Base-by-base conservation (phyloP, 2,329 filamentous ascomycete species). In the Chaetomium sp. region DNA sequence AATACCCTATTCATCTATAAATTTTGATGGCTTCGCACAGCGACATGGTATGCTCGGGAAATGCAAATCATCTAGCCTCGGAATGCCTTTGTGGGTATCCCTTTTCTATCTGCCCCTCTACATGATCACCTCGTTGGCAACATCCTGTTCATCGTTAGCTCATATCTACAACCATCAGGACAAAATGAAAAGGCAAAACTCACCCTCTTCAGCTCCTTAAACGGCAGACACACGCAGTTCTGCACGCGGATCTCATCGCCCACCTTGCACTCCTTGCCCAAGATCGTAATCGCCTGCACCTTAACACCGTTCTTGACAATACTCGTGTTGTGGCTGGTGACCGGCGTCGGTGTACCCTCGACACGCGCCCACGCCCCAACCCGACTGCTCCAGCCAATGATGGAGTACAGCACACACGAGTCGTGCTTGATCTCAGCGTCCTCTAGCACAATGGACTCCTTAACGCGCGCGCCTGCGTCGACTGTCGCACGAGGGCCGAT, bases 301-400 rank as follows among this genome's bases (percentile, higher is more conserved):
- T 97, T 97, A 73, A 97, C 86, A 51, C 94, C 94, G 68, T 96
- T 95, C 83, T 96, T 97, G 72, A 97, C 80, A 66, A 97, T 91
- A 74, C 88, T 96, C 11, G 92, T 97, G 53, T 84, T 88, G 76
- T 97, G 92, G 76, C 88, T 96, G 52, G 81, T 86, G 54, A 89
- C 84, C 0, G 91, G 88, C 12, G 88, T 95, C 1, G 92, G 91
- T 0, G 91, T 96, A 53, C 94, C 94, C 74, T 99, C 94, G 33
- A 99, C 92, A 70, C 94, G 87, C 52, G 94, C 91, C 94, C 94
- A 99, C n/a, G 92, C 90, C 59, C 94, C 94, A 12, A 99, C 86
- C 60, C 90, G 89, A 77, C 91, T 95, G 74, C 88, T 89, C 94
- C 94, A 97, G 56, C 94, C 94, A 65, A 99, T 91, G 66, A 99